These are phyloP conservation scores for Monascus purpureus DNA, from an alignment of 495 filamentous ascomycete species.

Conservation along the genomic window DNA sequence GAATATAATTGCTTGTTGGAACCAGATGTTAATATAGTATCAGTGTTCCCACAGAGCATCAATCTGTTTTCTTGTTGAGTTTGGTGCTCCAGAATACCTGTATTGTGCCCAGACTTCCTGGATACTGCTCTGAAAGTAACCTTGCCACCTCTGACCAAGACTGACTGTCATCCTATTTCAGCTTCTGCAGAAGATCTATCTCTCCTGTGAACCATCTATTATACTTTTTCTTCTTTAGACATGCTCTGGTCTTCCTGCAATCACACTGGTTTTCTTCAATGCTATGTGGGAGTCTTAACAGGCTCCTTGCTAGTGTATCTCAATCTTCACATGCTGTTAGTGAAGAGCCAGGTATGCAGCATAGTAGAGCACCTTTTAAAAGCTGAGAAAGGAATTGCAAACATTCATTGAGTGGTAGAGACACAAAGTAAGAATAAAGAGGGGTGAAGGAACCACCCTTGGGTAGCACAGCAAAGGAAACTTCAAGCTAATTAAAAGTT, in stretches of 20 bases:
- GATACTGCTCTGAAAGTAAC: constrained; percentile 11
- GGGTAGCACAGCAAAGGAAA: neutral
- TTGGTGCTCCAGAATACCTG: constrained; percentile 11
- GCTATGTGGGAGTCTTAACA: neutral
- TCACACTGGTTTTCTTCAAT: too few relatives aligned
- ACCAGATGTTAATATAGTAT: too few relatives aligned
- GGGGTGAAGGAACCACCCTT: constrained; percentile 4
- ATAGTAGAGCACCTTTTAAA: constrained; percentile 9
- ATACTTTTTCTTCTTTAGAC: constrained; percentile 6
- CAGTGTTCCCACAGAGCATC: neutral
- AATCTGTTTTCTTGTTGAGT: constrained; percentile 8
- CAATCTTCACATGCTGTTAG: constrained; percentile 6
- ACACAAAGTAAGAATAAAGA: constrained; percentile 8
- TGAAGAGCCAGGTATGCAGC: constrained; percentile 4
- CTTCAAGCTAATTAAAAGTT: constrained; percentile 4
- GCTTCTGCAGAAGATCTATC: constrained; percentile 10
- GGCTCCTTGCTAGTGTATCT: constrained; percentile 2
- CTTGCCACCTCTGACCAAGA: constrained; percentile 11
- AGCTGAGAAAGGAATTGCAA: constrained; percentile 13
- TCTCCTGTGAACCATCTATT: constrained; percentile 11
- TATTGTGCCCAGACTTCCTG: constrained; percentile 9
- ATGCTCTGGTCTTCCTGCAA: constrained; percentile 1
- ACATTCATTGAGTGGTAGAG: constrained; percentile 4
- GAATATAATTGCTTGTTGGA: too few relatives aligned
- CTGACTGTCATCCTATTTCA: constrained; percentile 8